Conservation (phyloP, 2,329 filamentous ascomycete species). For the Camptophora hylomeconis region DNA sequence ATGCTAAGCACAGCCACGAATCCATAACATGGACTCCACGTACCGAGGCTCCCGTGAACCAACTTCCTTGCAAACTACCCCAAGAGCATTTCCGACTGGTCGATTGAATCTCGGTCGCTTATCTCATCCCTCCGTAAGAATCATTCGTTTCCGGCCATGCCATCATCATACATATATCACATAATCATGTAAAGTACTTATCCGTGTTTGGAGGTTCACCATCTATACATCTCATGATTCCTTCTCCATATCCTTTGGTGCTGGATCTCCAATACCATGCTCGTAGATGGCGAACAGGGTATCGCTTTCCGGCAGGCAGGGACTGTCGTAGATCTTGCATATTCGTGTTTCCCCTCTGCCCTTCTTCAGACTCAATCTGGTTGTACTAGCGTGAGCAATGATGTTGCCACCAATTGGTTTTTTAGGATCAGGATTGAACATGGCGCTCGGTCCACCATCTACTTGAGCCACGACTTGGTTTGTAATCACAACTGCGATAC, state of each 20-base stretch:
- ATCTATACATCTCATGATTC: constrained; percentile 42
- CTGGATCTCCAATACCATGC: constrained; percentile 90
- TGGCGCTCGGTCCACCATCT: constrained; percentile 85
- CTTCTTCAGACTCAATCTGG: constrained; percentile 87
- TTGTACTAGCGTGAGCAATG: constrained; percentile 94
- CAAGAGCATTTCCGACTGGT: no score
- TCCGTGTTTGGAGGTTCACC: no score
- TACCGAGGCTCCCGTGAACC: no score
- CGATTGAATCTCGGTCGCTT: no score
- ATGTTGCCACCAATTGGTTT: constrained; percentile 99
- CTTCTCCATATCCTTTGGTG: constrained; percentile 89
- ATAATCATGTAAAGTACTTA: no score
- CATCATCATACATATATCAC: no score
- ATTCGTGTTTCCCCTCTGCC: constrained; percentile 89
- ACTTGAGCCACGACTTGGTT: constrained; percentile 98
- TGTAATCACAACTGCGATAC: constrained; percentile 95
- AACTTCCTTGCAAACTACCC: no score
- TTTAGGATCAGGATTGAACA: constrained; percentile 99
- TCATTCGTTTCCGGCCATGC: no score
- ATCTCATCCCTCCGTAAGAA: no score
- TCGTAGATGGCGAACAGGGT: constrained; percentile 95
- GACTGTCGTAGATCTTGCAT: constrained; percentile 98
- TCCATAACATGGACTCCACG: no score
- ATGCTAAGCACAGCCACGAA: no score
- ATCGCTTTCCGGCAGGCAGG: constrained; percentile 90